phyloP scores from a whole-genome alignment of 1,284 basidiomycete genomes.

The Papiliotrema flavescens region DNA sequence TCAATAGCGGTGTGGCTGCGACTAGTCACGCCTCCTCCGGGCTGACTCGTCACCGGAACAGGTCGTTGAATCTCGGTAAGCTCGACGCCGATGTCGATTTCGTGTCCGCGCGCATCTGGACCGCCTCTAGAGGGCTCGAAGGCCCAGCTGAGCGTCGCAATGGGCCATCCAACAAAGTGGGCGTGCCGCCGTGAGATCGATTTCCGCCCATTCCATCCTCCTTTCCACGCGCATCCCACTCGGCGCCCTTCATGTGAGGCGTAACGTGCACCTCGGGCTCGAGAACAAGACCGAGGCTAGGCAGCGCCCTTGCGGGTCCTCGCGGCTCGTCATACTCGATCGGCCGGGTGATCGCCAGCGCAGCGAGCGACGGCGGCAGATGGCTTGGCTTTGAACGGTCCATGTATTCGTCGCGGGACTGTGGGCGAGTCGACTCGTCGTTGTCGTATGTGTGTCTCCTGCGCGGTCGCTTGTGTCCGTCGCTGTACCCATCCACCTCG shows the following conservation, averaged over 20 bases:
- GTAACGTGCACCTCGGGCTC: background rate
- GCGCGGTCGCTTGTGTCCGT: background rate
- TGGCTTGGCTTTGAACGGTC: background rate
- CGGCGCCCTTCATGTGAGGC: background rate
- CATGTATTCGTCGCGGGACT: background rate
- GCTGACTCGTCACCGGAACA: background rate
- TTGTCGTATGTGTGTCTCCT: background rate
- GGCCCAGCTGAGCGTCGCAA: background rate
- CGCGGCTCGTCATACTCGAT: background rate
- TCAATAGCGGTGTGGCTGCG: too few relatives aligned
- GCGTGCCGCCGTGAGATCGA: background rate
- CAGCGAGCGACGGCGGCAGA: conserved; percentile 8
- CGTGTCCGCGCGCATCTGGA: background rate
- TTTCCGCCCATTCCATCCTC: background rate
- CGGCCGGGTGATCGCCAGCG: conserved; percentile 8
- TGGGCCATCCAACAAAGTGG: background rate
- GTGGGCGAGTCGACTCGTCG: background rate
- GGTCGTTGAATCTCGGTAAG: background rate
- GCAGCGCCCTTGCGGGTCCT: background rate
- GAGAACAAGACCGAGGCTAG: background rate
- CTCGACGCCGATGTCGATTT: background rate
- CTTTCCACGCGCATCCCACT: background rate
- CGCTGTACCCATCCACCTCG: background rate
- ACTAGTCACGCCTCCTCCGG: too few relatives aligned
- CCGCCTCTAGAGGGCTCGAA: background rate